Conservation (phyloP, 495 filamentous ascomycete genomes). For the Penicillium taxi region DNA sequence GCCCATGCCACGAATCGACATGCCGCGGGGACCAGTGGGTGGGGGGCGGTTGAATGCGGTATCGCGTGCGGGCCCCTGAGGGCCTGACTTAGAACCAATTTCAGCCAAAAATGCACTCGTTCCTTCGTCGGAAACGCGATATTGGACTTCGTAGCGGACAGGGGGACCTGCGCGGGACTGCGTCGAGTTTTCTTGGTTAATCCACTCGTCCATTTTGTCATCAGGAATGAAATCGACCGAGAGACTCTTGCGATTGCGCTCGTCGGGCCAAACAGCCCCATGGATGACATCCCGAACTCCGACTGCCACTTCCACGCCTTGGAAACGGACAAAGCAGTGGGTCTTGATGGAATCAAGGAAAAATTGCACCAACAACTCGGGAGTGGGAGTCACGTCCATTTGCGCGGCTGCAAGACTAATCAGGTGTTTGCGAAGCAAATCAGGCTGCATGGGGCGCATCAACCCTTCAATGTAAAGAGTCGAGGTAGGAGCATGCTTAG, state of each 20-base stretch:
- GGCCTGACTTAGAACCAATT: no score
- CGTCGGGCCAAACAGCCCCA: conserved; percentile 73
- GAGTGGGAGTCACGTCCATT: conserved; percentile 37
- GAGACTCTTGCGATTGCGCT: conserved; percentile 72
- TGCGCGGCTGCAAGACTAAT: conserved; percentile 55
- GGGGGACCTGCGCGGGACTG: conserved; percentile 38
- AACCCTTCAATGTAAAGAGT: conserved; percentile 87
- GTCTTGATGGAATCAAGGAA: conserved; percentile 79
- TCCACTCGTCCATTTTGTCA: conserved; percentile 65
- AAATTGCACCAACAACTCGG: conserved; percentile 54
- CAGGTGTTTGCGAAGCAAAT: conserved; percentile 58
- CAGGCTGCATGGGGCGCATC: conserved; percentile 73
- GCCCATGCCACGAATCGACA: conserved; percentile 18
- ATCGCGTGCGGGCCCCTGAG: conserved; percentile 17
- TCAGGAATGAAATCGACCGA: conserved; percentile 89
- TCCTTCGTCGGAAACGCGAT: conserved; percentile 50
- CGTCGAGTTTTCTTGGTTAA: conserved; percentile 55
- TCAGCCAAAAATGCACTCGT: conserved; percentile 51
- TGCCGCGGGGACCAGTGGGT: conserved; percentile 28
- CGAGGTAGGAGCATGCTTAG: conserved; percentile 74
- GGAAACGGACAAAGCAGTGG: conserved; percentile 75
- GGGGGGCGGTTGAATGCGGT: conserved; percentile 28
- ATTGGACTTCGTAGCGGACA: conserved; percentile 64
- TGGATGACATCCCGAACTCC: conserved; percentile 74
- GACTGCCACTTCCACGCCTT: conserved; percentile 58